Percentiles rank a stretch among this genome's conserved stretches.
Conservation (phyloP, 2,329 filamentous ascomycete species). For the Didymella sp. region DNA sequence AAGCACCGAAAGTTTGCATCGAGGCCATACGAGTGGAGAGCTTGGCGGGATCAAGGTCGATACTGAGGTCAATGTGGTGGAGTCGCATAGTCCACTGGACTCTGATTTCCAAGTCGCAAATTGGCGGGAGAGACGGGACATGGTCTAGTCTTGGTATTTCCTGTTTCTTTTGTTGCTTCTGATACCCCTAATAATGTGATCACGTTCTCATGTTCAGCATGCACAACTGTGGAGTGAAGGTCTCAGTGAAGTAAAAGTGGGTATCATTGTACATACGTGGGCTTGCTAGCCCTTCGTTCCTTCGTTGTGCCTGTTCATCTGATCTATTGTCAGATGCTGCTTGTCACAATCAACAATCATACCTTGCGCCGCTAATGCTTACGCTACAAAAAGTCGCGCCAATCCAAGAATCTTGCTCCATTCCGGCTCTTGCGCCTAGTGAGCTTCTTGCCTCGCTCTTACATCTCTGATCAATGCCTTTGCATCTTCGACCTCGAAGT, state of each 20-base stretch:
- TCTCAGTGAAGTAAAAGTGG: background rate
- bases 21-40: background rate
- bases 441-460: constrained; percentile 62
- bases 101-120: background rate
- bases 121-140: background rate
- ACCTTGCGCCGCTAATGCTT: background rate
- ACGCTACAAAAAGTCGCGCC: background rate
- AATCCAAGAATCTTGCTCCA: background rate
- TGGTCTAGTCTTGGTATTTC: background rate
- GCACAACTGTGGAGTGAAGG: background rate
- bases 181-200: constrained; percentile 4
- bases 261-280: too few species aligned
- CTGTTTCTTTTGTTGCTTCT: background rate
- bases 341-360: too few species aligned
- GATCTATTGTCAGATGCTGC: too few species aligned
- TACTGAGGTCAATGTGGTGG: constrained; percentile 16
- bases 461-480: constrained; percentile 91
- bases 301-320: too few species aligned
- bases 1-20: constrained; percentile 16
- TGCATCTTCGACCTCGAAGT: constrained; percentile 78
- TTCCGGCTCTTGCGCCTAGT: background rate
- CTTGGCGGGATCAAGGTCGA: constrained; percentile 12
- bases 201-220: background rate
- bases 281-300: too few species aligned
- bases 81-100: constrained; percentile 1